These are phyloP conservation scores for Penicillium daleae DNA, from an alignment of 495 filamentous ascomycete genomes.

Conservation along the genomic window DNA sequence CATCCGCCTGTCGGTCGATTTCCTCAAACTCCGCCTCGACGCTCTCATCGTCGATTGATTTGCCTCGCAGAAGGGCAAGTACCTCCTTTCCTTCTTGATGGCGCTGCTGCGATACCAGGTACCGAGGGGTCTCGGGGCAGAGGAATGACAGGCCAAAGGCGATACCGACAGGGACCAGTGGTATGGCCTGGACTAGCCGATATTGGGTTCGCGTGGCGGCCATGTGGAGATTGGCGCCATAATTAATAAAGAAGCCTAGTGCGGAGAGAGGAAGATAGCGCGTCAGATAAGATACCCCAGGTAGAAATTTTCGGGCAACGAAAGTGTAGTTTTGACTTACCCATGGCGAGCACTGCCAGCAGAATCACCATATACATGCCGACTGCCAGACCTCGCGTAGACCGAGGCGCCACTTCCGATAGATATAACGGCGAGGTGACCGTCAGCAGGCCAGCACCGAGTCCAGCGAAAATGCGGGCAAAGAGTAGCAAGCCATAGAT, in stretches of 20 bases:
- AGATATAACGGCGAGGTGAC: slow-evolving; percentile 55
- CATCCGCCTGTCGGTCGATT: slow-evolving; percentile 39
- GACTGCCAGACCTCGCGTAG: slow-evolving; percentile 53
- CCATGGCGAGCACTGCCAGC: slow-evolving; percentile 41
- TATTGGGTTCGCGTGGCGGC: slow-evolving; percentile 44
- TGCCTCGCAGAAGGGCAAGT: slow-evolving; percentile 47
- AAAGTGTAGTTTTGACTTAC: slow-evolving; percentile 29
- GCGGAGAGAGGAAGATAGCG: slow-evolving; percentile 2
- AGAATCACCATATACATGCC: slow-evolving; percentile 55
- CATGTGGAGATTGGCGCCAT: slow-evolving; percentile 47
- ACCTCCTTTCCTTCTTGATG: slow-evolving; percentile 37
- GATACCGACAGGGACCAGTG: slow-evolving; percentile 45
- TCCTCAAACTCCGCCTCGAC: slow-evolving; percentile 42
- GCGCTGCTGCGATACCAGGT: slow-evolving; percentile 43
- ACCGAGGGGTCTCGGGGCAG: slow-evolving; percentile 48
- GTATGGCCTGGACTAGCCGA: slow-evolving; percentile 49
- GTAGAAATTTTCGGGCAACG: not conserved
- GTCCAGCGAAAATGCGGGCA: slow-evolving; percentile 47
- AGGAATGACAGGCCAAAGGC: slow-evolving; percentile 42
- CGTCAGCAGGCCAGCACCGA: slow-evolving; percentile 54
- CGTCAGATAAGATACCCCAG: not conserved
- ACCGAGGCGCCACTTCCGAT: slow-evolving; percentile 54
- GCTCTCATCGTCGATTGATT: slow-evolving; percentile 31
- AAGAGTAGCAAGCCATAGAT: slow-evolving; percentile 51
- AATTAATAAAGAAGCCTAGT: slow-evolving; percentile 54